phyloP scores from a whole-genome alignment of 2,329 filamentous ascomycete genomes.

The Apiospora rasikravindrae region DNA sequence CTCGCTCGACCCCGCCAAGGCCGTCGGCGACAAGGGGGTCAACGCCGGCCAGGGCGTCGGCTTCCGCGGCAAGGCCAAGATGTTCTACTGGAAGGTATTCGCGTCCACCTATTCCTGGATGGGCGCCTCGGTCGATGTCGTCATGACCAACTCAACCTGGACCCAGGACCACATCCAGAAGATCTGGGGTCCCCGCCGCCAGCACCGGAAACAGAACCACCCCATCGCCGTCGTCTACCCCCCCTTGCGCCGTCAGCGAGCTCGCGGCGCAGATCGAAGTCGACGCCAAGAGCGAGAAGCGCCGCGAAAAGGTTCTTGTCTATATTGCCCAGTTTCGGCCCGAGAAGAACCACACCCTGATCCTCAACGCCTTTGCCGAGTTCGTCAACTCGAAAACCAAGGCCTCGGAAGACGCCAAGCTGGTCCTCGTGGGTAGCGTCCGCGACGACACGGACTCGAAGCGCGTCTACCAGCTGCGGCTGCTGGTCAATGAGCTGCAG shows the following conservation, averaged over 20 bases:
- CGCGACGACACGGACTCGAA: slow-evolving; percentile 81
- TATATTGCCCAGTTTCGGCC: slow-evolving; percentile 98
- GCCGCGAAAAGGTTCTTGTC: slow-evolving; percentile 74
- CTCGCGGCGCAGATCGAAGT: slow-evolving; percentile 77
- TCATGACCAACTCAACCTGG: slow-evolving; percentile 98
- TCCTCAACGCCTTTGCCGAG: slow-evolving; percentile 81
- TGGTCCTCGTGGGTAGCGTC: slow-evolving; percentile 92
- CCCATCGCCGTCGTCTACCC: slow-evolving; percentile 84
- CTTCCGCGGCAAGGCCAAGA: slow-evolving; percentile 72
- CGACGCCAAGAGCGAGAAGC: slow-evolving; percentile 68
- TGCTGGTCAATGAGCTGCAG: slow-evolving; percentile 84
- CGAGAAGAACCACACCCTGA: slow-evolving; percentile 92
- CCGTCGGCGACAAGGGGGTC: slow-evolving; percentile 69
- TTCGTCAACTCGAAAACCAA: slow-evolving; percentile 66
- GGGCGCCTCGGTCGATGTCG: slow-evolving; percentile 83
- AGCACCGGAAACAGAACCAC: slow-evolving; percentile 47
- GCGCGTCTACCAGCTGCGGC: slow-evolving; percentile 84
- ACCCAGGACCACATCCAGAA: slow-evolving; percentile 82
- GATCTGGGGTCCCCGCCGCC: slow-evolving; percentile 73
- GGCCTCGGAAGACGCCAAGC: slow-evolving; percentile 61
- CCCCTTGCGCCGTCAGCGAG: slow-evolving; percentile 84
- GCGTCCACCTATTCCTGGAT: slow-evolving; percentile 82
- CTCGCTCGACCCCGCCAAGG: slow-evolving; percentile 70
- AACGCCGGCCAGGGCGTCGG: slow-evolving; percentile 85
- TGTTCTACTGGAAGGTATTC: slow-evolving; percentile 85